Percentiles rank a stretch among this genome's conserved stretches.
These are phyloP conservation scores for Pulveroboletus sp. DNA, from an alignment of 768 basidiomycete species.

Conservation along the genomic window DNA sequence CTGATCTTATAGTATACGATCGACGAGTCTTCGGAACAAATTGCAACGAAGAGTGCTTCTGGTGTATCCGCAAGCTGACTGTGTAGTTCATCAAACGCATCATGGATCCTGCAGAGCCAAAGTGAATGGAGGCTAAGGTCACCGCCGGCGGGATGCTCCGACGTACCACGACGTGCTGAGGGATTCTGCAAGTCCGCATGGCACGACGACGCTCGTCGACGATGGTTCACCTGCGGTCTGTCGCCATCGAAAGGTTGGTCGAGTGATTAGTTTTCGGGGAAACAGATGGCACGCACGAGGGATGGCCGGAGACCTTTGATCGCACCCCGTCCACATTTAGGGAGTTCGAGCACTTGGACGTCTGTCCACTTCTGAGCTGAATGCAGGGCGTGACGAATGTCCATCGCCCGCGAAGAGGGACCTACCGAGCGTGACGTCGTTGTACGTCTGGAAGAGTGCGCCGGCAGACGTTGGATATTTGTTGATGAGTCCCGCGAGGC, in stretches of 20 bases:
- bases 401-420: not conserved
- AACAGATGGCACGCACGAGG: slow-evolving; percentile 35
- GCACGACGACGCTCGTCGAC: slow-evolving; percentile 43
- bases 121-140: not conserved
- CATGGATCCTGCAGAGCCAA: slow-evolving; percentile 44
- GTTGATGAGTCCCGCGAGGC: slow-evolving; percentile 42
- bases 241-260: not conserved
- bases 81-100: slow-evolving; percentile 51
- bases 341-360: slow-evolving; percentile 59
- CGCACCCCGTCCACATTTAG: slow-evolving; percentile 48
- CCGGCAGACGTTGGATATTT: slow-evolving; percentile 64
- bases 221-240: slow-evolving; percentile 42
- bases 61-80: slow-evolving; percentile 21
- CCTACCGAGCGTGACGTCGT: slow-evolving; percentile 63
- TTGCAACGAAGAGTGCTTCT: slow-evolving; percentile 59
- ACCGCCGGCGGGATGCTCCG: too few relatives aligned
- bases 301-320: slow-evolving; percentile 56
- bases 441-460: slow-evolving; percentile 69
- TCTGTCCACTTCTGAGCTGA: slow-evolving; percentile 72
- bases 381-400: not conserved
- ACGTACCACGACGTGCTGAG: slow-evolving; percentile 59
- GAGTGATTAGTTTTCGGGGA: not conserved
- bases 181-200: slow-evolving; percentile 64
- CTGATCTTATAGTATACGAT: slow-evolving; percentile 83
- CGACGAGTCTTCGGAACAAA: slow-evolving; percentile 73